Conservation (phyloP, 179 eudicot species). For the Actinidia polygama region DNA sequence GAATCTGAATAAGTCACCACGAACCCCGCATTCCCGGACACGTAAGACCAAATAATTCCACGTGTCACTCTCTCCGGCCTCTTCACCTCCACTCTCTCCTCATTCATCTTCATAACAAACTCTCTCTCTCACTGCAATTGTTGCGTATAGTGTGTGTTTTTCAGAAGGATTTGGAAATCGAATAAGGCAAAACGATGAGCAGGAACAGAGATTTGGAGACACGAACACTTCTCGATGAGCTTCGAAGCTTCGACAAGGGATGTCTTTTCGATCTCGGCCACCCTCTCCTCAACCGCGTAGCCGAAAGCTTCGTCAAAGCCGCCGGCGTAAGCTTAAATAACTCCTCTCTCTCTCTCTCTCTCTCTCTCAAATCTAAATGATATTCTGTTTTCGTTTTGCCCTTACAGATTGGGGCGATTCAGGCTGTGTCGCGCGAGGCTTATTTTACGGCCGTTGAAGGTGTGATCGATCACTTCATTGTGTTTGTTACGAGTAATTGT, state of each 20-base stretch:
- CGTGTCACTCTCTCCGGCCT: background rate
- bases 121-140: background rate
- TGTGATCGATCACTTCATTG: conserved; percentile 22
- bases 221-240: conserved; percentile 58
- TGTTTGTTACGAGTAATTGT: background rate
- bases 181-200: background rate
- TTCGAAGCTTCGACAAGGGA: conserved; percentile 57
- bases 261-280: conserved; percentile 77
- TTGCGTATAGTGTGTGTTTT: background rate
- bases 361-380: background rate
- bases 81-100: too few species aligned
- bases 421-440: conserved; percentile 93
- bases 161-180: background rate
- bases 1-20: background rate
- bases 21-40: background rate
- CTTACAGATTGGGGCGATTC: conserved; percentile 83
- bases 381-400: background rate
- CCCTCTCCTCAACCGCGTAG: conserved; percentile 89
- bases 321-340: conserved; percentile 57
- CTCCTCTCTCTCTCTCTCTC: background rate
- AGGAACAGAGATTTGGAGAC: conserved; percentile 34
- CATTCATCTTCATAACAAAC: too few species aligned
- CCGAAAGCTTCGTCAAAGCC: conserved; percentile 76
- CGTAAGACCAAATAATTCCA: background rate
- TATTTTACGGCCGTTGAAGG: conserved; percentile 77